Evolutionary conservation across 345 rosid species (phyloP), one percentile per base, ranked within the genome.

Genomic region (Laguncularia racemosa): DNA sequence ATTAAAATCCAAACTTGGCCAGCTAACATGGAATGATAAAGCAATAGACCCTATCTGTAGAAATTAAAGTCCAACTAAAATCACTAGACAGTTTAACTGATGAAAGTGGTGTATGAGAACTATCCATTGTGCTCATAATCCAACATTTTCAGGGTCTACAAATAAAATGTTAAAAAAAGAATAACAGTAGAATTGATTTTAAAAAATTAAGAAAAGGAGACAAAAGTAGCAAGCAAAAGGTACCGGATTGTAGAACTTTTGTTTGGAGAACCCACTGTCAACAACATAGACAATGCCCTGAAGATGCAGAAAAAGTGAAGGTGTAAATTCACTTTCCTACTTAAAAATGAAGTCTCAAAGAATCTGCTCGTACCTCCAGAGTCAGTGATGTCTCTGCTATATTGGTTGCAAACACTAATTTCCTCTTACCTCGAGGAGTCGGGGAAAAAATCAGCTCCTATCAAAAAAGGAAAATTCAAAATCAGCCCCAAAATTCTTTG

Each of bases 241-340:
- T 89, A 89, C 98, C 71, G 96, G 96, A 79, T 93, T 89, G 74
- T 89, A 93, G 76, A 82, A 93, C 54, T 79, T 77, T 70, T 93
- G 99, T 78, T 93, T 93, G 16, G 99, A 87, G 83, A 89, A 93
- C 50, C 97, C 99, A 59, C 95, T 79, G 63, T 93, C 99, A 65
- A 93, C 77, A 69, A 93, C 99, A 74, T 93, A 85, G 61, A 93
- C 97, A 66, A 89, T 68, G 0, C 95, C 99, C 98, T 92, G 83
- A 67, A 73, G 33, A 16, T 16, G 59, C 49, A 64, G 26, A 65
- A 65, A 71, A 50, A 60, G 64, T 23, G 40, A 50, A 57, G 45
- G 46, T 53, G 21, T n/a, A 46, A 60, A 70, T 47, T 48, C 50
- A 53, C 59, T 53, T 14, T 47, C 21, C 10, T 26, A 18, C 48